phyloP scores from a whole-genome alignment of 805 yeast species.

The Saturnispora sanitii region DNA sequence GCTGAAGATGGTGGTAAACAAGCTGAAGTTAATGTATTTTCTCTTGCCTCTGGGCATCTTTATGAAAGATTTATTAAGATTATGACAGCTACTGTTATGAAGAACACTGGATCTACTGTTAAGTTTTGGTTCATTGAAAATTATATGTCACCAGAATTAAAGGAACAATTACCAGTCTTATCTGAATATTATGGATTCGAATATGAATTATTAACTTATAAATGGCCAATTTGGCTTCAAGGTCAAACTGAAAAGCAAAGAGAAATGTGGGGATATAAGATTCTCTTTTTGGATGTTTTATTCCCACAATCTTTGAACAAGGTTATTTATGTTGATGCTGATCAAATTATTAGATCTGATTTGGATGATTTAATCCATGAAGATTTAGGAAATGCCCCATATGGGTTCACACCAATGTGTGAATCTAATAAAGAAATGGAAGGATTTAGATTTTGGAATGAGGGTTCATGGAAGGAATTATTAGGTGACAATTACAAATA shows the following conservation, averaged over 20 bases:
- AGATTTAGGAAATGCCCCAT: constrained; percentile 73
- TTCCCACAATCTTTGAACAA: constrained; percentile 71
- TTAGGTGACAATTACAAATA: constrained; percentile 51
- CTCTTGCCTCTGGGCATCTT: constrained; percentile 73
- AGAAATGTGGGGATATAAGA: constrained; percentile 81
- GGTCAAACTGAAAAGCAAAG: constrained; percentile 71
- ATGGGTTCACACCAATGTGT: constrained; percentile 83
- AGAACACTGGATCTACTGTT: constrained; percentile 51
- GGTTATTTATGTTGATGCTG: constrained; percentile 80
- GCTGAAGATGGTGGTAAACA: constrained; percentile 16
- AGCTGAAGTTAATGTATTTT: constrained; percentile 69
- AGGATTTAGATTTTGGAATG: constrained; percentile 85
- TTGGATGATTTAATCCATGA: constrained; percentile 55
- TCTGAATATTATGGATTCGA: constrained; percentile 53
- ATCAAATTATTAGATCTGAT: constrained; percentile 71
- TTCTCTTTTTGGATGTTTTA: constrained; percentile 74
- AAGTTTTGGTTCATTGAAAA: constrained; percentile 85
- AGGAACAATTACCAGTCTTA: constrained; percentile 45
- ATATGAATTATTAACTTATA: constrained; percentile 70
- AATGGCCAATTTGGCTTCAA: constrained; percentile 90
- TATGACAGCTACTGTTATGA: constrained; percentile 74
- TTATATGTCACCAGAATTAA: constrained; percentile 64
- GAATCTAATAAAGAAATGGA: constrained; percentile 73
- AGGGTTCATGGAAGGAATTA: constrained; percentile 76
- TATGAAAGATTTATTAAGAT: constrained; percentile 66